A percentile compares a stretch with the other conserved stretches of the same genome.
These are phyloP conservation scores for Tothia fuscella DNA, from an alignment of 2,329 filamentous ascomycete genomes.

Conservation along the genomic window DNA sequence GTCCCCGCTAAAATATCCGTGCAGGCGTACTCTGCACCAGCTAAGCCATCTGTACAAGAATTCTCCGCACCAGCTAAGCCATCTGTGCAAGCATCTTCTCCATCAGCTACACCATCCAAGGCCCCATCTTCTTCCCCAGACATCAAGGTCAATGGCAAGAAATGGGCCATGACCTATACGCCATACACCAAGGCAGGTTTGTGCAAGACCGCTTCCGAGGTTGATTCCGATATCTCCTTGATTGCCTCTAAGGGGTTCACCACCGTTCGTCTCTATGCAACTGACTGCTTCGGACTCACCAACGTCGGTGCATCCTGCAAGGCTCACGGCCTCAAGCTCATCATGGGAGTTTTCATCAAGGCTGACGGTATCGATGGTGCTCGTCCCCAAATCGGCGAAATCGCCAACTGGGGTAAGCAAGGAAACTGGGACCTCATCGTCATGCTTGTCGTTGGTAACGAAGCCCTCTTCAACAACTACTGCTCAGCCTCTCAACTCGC, in stretches of 20 bases:
- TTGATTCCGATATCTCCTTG: slow-evolving; percentile 29
- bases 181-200: slow-evolving; percentile 31
- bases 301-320: slow-evolving; percentile 60
- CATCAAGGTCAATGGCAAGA: slow-evolving; percentile 30
- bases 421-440: slow-evolving; percentile 61
- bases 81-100: not conserved
- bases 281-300: slow-evolving; percentile 74
- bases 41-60: not conserved
- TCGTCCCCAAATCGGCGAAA: slow-evolving; percentile 59
- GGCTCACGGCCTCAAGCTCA: slow-evolving; percentile 60
- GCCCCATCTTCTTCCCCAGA: slow-evolving; percentile 4
- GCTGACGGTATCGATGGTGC: slow-evolving; percentile 48
- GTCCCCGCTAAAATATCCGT: not conserved
- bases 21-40: not conserved
- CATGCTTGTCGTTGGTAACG: slow-evolving; percentile 81
- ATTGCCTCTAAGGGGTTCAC: slow-evolving; percentile 43
- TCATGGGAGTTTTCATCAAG: slow-evolving; percentile 80
- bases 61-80: slow-evolving; percentile 4
- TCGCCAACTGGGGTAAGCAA: slow-evolving; percentile 62
- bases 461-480: slow-evolving; percentile 69
- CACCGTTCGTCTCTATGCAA: slow-evolving; percentile 72
- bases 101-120: not conserved
- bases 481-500: slow-evolving; percentile 53
- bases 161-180: slow-evolving; percentile 39
- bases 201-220: slow-evolving; percentile 30